phyloP scores from a whole-genome alignment of 164 flowering plant genomes.

The Cinnamomum micranthum region DNA sequence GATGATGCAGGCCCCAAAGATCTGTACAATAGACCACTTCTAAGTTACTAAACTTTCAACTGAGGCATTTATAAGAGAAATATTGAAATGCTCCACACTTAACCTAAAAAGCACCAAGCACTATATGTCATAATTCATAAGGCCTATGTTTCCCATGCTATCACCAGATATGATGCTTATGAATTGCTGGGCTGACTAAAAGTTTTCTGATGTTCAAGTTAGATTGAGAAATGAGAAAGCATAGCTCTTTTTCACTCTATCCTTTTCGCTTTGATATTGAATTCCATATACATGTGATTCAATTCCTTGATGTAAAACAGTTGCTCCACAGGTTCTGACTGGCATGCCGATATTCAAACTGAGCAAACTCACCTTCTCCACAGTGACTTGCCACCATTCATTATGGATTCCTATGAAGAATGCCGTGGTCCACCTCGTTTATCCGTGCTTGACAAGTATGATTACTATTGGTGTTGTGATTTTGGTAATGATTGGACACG shows the following conservation, averaged over 20 bases:
- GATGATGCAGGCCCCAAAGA: no score
- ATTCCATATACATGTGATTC: slow-evolving; percentile 6
- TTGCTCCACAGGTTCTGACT: slow-evolving; percentile 70
- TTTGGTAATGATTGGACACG: not conserved
- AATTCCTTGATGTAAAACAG: slow-evolving; percentile 24
- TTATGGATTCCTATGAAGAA: slow-evolving; percentile 88
- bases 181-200: not conserved
- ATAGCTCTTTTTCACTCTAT: not conserved
- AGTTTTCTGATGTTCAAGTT: slow-evolving; percentile 1
- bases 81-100: not conserved
- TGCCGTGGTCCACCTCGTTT: slow-evolving; percentile 79
- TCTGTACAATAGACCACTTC: no score
- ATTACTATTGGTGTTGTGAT: not conserved
- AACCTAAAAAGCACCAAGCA: not conserved
- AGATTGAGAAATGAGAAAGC: not conserved
- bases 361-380: slow-evolving; percentile 61
- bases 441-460: slow-evolving; percentile 86
- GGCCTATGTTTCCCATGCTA: not conserved
- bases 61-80: no score
- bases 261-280: not conserved
- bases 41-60: no score
- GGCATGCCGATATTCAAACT: slow-evolving; percentile 64
- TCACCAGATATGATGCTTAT: not conserved
- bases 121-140: not conserved
- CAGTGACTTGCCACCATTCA: slow-evolving; percentile 74